phyloP scores from a whole-genome alignment of 257 asterid species.

The Plantago elongata region DNA sequence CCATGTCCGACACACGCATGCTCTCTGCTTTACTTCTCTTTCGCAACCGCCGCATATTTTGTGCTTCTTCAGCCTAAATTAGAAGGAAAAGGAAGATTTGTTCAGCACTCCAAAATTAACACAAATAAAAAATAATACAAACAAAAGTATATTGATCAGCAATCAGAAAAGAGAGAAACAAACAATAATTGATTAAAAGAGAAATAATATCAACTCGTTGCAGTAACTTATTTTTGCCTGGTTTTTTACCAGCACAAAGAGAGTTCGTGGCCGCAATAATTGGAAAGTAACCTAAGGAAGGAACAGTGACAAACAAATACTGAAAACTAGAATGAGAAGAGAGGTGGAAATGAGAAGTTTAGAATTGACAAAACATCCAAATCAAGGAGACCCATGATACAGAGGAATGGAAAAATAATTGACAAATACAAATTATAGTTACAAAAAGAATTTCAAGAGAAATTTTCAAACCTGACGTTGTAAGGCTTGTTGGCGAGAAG shows the following conservation, averaged over 20 bases:
- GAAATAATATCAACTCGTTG: no score
- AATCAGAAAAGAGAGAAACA: not conserved
- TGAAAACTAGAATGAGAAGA: no score
- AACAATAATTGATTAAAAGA: not conserved
- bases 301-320: no score
- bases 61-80: conserved; percentile 88
- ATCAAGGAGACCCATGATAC: not conserved
- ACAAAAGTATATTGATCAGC: no score
- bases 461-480: conserved; percentile 55
- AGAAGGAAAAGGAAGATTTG: not conserved
- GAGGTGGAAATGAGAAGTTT: no score
- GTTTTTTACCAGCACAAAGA: not conserved
- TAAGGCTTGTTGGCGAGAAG: conserved; percentile 58
- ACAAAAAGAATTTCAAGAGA: conserved; percentile 8
- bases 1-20: conserved; percentile 78
- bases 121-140: no score
- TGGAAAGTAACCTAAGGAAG: no score
- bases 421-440: not conserved
- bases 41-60: conserved; percentile 36
- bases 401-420: not conserved
- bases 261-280: not conserved
- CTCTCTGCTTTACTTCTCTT: conserved; percentile 77
- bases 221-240: not conserved
- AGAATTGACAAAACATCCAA: not conserved
- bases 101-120: no score